Conservation (phyloP, 768 basidiomycete genomes). For the Amanita rimosa region DNA sequence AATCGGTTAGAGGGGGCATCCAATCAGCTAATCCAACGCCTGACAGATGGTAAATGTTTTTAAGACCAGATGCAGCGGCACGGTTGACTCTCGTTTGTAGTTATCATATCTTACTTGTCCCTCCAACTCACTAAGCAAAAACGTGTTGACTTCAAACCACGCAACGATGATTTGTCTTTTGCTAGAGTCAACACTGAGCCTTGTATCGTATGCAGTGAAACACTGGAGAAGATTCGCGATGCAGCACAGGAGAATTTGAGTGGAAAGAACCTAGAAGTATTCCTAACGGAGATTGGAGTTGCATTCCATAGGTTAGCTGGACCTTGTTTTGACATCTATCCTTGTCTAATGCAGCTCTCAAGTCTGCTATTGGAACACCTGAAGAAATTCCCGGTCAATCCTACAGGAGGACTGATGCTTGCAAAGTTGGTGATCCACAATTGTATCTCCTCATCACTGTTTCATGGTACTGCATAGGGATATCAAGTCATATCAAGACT, state of each 20-base stretch:
- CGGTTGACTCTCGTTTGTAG: slow-evolving; percentile 27
- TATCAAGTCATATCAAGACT: slow-evolving; percentile 93
- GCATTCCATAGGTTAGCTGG: slow-evolving; percentile 74
- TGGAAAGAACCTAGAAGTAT: slow-evolving; percentile 88
- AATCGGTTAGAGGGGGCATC: slow-evolving; percentile 76
- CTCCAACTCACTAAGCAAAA: slow-evolving; percentile 84
- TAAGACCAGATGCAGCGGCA: background rate
- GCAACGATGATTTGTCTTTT: slow-evolving; percentile 92
- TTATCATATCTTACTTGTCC: slow-evolving; percentile 59
- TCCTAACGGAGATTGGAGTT: slow-evolving; percentile 89
- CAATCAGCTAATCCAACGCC: slow-evolving; percentile 68
- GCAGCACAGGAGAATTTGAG: slow-evolving; percentile 65
- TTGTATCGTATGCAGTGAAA: slow-evolving; percentile 76
- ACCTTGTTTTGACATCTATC: background rate
- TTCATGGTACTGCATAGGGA: slow-evolving; percentile 42
- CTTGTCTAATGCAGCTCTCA: slow-evolving; percentile 2
- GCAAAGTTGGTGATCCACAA: slow-evolving; percentile 60
- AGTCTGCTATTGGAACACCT: slow-evolving; percentile 91
- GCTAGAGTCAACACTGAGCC: slow-evolving; percentile 93
- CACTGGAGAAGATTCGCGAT: slow-evolving; percentile 72
- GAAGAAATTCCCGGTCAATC: slow-evolving; percentile 93
- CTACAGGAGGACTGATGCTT: slow-evolving; percentile 94
- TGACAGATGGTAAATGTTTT: slow-evolving; percentile 59
- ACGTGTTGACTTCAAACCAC: slow-evolving; percentile 92
- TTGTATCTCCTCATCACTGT: background rate